Evolutionary conservation across 2,329 filamentous ascomycete genomes (phyloP).

Genomic region (Pestalotiopsis sp.): DNA sequence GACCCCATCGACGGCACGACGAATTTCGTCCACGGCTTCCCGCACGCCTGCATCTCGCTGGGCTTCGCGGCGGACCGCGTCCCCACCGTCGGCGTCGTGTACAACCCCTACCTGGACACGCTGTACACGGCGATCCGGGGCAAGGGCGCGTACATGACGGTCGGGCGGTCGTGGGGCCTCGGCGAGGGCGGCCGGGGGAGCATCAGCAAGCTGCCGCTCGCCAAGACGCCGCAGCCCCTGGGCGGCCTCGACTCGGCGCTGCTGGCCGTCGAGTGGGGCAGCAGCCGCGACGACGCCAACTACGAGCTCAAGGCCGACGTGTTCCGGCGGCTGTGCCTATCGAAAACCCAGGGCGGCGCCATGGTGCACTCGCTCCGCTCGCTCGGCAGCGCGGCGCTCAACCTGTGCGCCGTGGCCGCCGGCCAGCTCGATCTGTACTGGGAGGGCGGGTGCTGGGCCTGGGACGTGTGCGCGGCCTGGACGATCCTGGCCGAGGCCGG

Average conservation of each 20-base stretch:
- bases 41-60: conserved; percentile 76
- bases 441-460: conserved; percentile 85
- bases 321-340: conserved; percentile 63
- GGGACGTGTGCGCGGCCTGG: conserved; percentile 86
- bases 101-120: conserved; percentile 74
- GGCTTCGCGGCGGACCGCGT: conserved; percentile 66
- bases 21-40: conserved; percentile 80
- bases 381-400: conserved; percentile 74
- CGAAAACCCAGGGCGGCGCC: conserved; percentile 64
- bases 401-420: conserved; percentile 72
- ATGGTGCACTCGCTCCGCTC: conserved; percentile 79
- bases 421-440: conserved; percentile 77
- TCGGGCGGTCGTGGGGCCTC: conserved; percentile 43
- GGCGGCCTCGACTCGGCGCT: conserved; percentile 64
- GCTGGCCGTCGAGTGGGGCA: conserved; percentile 76
- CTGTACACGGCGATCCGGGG: conserved; percentile 73
- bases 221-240: conserved; percentile 56
- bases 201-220: conserved; percentile 47
- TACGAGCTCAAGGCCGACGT: conserved; percentile 70
- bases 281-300: conserved; percentile 68
- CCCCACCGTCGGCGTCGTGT: conserved; percentile 74
- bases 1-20: conserved; percentile 84
- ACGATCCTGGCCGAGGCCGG: conserved; percentile 76
- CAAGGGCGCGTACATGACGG: conserved; percentile 64
- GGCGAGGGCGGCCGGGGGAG: conserved; percentile 36